Evolutionary conservation across 768 basidiomycete genomes (phyloP).

Genomic region (Lyophyllum atratum): DNA sequence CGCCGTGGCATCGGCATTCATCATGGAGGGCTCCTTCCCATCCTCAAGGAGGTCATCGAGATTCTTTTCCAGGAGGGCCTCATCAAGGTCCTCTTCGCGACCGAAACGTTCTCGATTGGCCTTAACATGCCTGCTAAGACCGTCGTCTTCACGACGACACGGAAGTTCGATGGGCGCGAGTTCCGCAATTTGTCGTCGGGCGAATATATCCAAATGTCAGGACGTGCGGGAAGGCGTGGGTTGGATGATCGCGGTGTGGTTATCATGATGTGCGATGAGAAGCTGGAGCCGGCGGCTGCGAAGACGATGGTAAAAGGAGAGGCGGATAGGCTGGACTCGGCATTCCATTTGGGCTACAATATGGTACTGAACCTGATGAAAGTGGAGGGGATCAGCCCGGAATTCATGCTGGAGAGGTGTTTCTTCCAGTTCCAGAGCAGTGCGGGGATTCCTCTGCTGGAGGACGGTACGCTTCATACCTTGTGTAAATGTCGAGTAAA

Average conservation of each 20-base stretch:
- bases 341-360: slow-evolving; percentile 98
- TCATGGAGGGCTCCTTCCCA: slow-evolving; percentile 95
- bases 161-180: slow-evolving; percentile 95
- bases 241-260: slow-evolving; percentile 98
- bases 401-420: slow-evolving; percentile 96
- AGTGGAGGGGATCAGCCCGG: slow-evolving; percentile 97
- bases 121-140: slow-evolving; percentile 99
- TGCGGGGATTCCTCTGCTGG: slow-evolving; percentile 81
- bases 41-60: slow-evolving; percentile 98
- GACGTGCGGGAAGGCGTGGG: slow-evolving; percentile 95
- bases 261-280: slow-evolving; percentile 99
- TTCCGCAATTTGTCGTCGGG: slow-evolving; percentile 92
- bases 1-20: slow-evolving; percentile 97
- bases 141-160: slow-evolving; percentile 93
- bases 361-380: slow-evolving; percentile 99
- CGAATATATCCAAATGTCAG: slow-evolving; percentile 99
- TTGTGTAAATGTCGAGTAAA: not conserved
- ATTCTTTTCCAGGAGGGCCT: slow-evolving; percentile 98
- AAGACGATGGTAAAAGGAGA: slow-evolving; percentile 98
- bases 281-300: slow-evolving; percentile 88
- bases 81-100: slow-evolving; percentile 97
- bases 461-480: slow-evolving; percentile 62
- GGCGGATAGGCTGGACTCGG: slow-evolving; percentile 95
- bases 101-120: slow-evolving; percentile 97
- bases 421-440: slow-evolving; percentile 99